Evolutionary conservation across 2,329 filamentous ascomycete genomes (phyloP), one percentile per base, ranked within the genome.

Genomic region (Colletotrichum sp.): DNA sequence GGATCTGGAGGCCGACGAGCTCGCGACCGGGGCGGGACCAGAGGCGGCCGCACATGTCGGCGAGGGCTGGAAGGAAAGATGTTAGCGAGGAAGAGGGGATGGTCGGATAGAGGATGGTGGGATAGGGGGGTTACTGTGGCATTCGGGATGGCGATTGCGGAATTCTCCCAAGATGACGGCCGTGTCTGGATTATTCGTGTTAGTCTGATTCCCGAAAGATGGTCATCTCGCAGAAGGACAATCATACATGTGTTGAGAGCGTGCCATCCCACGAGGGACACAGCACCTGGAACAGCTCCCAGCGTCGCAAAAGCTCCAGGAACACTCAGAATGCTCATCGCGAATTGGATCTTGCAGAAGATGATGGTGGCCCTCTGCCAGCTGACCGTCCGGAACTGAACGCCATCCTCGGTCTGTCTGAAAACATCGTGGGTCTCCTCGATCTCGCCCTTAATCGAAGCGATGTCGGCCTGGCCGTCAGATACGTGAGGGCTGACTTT

Each of bases 11-110:
- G 28, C 84, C 84, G 52, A 91, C 83, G 9, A 90, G 75, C 77
- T 89, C 89, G 34, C 88, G 85, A 1, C 90, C 89, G 13, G 88
- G 74, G 5, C 85, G 86, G 6, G 90, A 90, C 69, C 90, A 89
- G 22, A 91, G 83, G 15, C 90, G 76, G 58, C 77, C 78, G 25
- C 77, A 78, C 77, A 80, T 80, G 8, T 60, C 56, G 15, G 56
- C 56, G 6, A 60, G 56, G 28, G 56, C 25, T 60, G 9, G 6
- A 18, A 10, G 7, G 16, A 1, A n/a, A 3, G 18, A 3, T 28
- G 27, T 60, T 18, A 60, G 55, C 0, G 55, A 60, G 28, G 3
- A 18, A 18, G 55, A 9, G 4, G 13, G 15, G 5, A 25, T 22
- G 5, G 13, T 9, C n/a, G 25, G 6, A 58, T 7, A 6, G 22